Base-by-base conservation (phyloP, 805 yeast genomes). In the Cyberlindnera lachancei region DNA sequence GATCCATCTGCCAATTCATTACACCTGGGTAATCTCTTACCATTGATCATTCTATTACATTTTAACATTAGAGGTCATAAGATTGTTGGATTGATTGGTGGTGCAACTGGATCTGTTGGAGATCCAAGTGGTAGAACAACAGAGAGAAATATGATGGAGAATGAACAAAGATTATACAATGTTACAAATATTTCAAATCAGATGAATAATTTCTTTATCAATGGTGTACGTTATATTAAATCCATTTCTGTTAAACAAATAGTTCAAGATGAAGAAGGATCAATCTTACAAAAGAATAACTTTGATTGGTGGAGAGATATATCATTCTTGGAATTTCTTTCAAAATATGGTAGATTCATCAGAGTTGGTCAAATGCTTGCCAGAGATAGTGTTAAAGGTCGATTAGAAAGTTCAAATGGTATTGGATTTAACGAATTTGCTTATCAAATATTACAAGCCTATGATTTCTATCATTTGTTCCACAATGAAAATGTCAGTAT, bases 31-130 rank as follows among this genome's bases (percentile, higher is more conserved):
- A 92, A 92, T 48, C 59, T 92, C 32, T 63, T 92, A 20, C 98
- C 98, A 1, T 58, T 92, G 41, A 74, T 92, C 79, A 73, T 85
- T 2, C 59, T 90, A 27, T 61, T 92, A 27, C 96, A 92, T 56
- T 87, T 87, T 55, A 75, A 75, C 40, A 58, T 87, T 20, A 63
- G 92, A 21, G 98, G 98, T 2, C 95, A 87, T 53, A 70, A 73
- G 38, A 74, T 86, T n/a, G 74, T 79, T 6, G 86, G 90, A 0
- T 56, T 90, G 6, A 87, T 92, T 13, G 95, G 95, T 14, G 95
- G 94, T 16, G 98, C 97, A 6, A 92, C 98, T 0, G 97, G 96
- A 7, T 70, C 73, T 10, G 95, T 92, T 2, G 98, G 98, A 7
- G 98, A 92, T 55, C 98, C 98, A 7, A 84, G 95, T 33, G 98